Base-by-base conservation (phyloP, 1,284 basidiomycete species). In the Rhodotorula sp. region DNA sequence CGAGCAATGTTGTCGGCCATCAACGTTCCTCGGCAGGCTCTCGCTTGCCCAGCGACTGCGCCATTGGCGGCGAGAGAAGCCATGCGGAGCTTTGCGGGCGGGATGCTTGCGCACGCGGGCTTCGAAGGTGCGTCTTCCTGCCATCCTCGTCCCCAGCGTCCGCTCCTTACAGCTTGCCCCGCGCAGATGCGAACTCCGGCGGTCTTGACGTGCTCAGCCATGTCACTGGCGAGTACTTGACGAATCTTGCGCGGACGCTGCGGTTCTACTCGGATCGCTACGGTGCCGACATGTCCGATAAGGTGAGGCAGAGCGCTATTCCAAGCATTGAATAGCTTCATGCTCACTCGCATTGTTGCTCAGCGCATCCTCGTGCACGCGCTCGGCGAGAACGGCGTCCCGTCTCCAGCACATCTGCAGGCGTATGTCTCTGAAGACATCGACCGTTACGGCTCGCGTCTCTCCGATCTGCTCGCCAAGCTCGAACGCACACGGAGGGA, bases 311-410 rank as follows among this genome's bases (percentile, higher is more conserved):
- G 68, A 74, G 8, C 47, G 27, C 36, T 48, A 32, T 51, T 44
- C 34, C 15, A 19, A 19, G 2, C 36, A 0, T 7, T 19, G 49
- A 51, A 19, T n/a, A 15, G 34, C n/a, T 32, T 7, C 27, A 2
- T 5, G 44, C 59, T 59, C 24, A 39, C 58, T 36, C 47, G 69
- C 29, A 44, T 48, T 36, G 36, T 61, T 71, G 34, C 64, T 8
- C 70, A 94, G 90, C 92, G 96, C 86, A 92, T 97, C 59, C 87
- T 96, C 46, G 83, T 94, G 6, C 92, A 95, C 79, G 90, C 90
- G 0, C 82, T 98, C 20, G 90, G 92, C 72, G 91, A 95, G 80
- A 91, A 90, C 70, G 92, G 92, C 2, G 87, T 87, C 17, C 86
- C 90, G 0, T 85, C 87, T 64, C 83, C 93, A 20, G 84, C 86